A percentile compares a stretch with the other conserved stretches of the same genome.
phyloP scores from a whole-genome alignment of 352 stramenopile genomes.

The Globisporangium alternatum region DNA sequence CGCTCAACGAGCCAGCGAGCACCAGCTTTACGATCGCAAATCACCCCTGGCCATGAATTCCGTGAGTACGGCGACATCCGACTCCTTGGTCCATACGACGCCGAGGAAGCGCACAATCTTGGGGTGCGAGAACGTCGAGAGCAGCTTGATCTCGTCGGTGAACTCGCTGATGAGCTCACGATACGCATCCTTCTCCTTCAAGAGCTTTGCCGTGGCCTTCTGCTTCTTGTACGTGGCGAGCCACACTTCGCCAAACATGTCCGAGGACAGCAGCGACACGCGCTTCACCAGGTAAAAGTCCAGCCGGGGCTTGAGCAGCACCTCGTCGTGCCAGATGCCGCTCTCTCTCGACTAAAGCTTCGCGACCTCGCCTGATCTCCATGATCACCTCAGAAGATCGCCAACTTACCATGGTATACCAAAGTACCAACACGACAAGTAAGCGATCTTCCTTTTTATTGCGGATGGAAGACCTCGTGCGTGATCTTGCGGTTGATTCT shows the following conservation, averaged over 20 bases:
- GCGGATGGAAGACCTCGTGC: too few relatives aligned
- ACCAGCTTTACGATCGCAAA: constrained; percentile 20
- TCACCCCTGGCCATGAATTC: constrained; percentile 16
- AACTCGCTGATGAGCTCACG: constrained; percentile 10
- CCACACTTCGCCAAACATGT: constrained; percentile 24
- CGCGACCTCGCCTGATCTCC: background rate
- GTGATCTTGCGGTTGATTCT: too few relatives aligned
- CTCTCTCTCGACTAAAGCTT: constrained; percentile 1
- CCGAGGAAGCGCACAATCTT: constrained; percentile 20
- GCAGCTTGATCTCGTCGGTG: constrained; percentile 18
- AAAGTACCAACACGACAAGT: constrained; percentile 8
- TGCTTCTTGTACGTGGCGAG: constrained; percentile 14
- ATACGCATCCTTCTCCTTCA: constrained; percentile 11
- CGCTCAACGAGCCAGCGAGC: constrained; percentile 14
- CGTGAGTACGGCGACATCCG: constrained; percentile 10
- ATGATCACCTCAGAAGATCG: too few relatives aligned
- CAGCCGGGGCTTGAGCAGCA: constrained; percentile 12
- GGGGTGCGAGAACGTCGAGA: constrained; percentile 11
- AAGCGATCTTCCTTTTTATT: too few relatives aligned
- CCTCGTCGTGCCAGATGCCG: constrained; percentile 13
- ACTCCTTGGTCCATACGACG: constrained; percentile 17
- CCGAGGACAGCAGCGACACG: constrained; percentile 11
- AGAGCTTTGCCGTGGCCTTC: constrained; percentile 19
- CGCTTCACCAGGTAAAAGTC: constrained; percentile 3
- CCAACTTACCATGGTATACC: too few relatives aligned